Conservation (phyloP, 75 land plant species). For the Cryptomeria japonica region DNA sequence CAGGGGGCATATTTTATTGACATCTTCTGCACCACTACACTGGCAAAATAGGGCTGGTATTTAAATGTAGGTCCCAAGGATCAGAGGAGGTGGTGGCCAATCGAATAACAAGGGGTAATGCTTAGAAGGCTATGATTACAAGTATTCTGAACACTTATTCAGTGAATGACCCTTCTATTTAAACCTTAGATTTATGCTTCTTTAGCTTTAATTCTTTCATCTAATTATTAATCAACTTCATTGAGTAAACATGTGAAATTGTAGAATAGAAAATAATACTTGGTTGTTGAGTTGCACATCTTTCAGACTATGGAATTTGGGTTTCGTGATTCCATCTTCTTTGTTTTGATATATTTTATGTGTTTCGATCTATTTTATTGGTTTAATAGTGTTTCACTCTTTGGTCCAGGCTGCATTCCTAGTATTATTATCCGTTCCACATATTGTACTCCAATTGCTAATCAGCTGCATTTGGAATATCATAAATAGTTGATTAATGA, state of each 20-base stretch:
- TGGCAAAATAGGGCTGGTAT: neutral
- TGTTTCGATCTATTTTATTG: neutral
- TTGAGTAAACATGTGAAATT: too few species aligned
- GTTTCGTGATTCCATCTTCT: neutral
- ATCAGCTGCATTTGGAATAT: neutral
- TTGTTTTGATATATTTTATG: neutral
- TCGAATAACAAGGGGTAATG: neutral
- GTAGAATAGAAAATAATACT: neutral
- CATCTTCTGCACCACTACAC: neutral
- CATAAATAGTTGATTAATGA: neutral
- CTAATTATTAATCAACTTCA: neutral
- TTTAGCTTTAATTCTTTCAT: neutral
- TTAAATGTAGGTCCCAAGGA: neutral
- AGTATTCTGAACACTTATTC: neutral
- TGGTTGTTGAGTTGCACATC: neutral
- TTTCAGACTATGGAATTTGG: neutral
- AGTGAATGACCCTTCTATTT: neutral
- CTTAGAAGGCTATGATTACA: neutral
- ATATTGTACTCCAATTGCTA: neutral
- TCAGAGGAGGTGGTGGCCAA: neutral
- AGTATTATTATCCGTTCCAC: neutral
- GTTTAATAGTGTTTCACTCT: neutral
- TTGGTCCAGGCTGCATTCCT: neutral
- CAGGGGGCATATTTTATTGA: neutral
- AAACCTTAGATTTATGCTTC: neutral